Evolutionary conservation across 2,329 filamentous ascomycete genomes (phyloP).

Genomic region (Aspergillus flavus): DNA sequence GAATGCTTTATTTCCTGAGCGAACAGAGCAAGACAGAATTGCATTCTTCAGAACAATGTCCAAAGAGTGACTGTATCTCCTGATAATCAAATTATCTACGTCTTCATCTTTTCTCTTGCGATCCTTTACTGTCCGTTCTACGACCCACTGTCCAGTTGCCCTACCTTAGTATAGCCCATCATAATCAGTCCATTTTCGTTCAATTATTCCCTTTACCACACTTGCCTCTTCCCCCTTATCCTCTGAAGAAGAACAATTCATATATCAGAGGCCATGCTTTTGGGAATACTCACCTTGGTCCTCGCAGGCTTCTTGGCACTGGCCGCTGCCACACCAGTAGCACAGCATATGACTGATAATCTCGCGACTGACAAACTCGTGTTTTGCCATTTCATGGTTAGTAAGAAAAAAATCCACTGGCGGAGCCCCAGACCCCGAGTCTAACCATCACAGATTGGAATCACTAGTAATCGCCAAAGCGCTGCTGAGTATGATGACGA

Average conservation of each 20-base stretch:
- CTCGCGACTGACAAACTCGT: conserved; percentile 34
- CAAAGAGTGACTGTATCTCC: not conserved
- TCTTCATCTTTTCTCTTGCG: not conserved
- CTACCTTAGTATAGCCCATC: not conserved
- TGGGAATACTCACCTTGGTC: conserved; percentile 18
- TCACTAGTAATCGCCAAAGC: conserved; percentile 47
- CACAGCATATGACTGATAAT: conserved; percentile 5
- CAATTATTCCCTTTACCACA: not conserved
- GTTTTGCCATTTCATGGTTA: conserved; percentile 51
- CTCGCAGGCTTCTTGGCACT: conserved; percentile 22
- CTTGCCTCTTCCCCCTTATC: not conserved
- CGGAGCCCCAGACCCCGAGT: not conserved
- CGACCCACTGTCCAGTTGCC: not conserved
- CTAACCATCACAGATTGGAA: conserved; percentile 42
- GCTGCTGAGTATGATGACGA: conserved; percentile 52
- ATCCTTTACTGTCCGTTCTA: not conserved
- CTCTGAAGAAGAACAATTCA: not conserved
- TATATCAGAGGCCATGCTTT: conserved; percentile 13
- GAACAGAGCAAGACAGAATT: not conserved
- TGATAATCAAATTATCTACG: not conserved
- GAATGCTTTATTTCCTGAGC: not conserved
- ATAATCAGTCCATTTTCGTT: not conserved
- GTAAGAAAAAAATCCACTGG: not conserved
- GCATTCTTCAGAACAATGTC: not conserved
- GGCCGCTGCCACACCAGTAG: conserved; percentile 19